Evolutionary conservation across 768 basidiomycete species (phyloP).

Genomic region (Boletus pseudo-olivaceus): DNA sequence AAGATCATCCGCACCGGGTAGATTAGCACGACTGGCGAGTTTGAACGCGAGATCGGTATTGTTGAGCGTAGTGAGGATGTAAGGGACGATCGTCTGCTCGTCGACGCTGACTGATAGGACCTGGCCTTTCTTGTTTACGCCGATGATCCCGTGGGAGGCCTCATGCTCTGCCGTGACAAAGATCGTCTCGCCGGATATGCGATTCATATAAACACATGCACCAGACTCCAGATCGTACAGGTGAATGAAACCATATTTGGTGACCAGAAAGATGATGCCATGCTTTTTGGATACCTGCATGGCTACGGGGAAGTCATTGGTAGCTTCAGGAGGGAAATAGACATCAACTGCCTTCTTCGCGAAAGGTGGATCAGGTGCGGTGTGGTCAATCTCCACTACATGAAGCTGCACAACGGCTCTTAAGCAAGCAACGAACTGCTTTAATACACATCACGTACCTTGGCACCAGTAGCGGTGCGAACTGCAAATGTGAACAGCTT

Average conservation of each 20-base stretch:
- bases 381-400: conserved; percentile 97
- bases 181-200: conserved; percentile 98
- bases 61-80: conserved; percentile 89
- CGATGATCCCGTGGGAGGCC: conserved; percentile 90
- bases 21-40: conserved; percentile 90
- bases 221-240: conserved; percentile 97
- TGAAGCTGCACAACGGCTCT: conserved; percentile 63
- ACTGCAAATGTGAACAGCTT: conserved; percentile 96
- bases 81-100: conserved; percentile 93
- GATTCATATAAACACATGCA: conserved; percentile 99
- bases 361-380: conserved; percentile 88
- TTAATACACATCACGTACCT: conserved; percentile 51
- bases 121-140: conserved; percentile 99
- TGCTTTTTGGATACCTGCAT: conserved; percentile 99
- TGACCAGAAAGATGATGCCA: conserved; percentile 95
- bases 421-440: conserved; percentile 4
- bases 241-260: conserved; percentile 99
- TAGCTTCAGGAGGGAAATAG: conserved; percentile 97
- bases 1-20: conserved; percentile 96
- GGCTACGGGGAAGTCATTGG: conserved; percentile 97
- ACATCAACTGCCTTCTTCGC: conserved; percentile 98
- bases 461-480: conserved; percentile 94
- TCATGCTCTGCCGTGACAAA: conserved; percentile 98
- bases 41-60: conserved; percentile 98
- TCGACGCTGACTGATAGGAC: conserved; percentile 96